Base-by-base conservation (phyloP, 345 rosid genomes). In the Camelina laxa region DNA sequence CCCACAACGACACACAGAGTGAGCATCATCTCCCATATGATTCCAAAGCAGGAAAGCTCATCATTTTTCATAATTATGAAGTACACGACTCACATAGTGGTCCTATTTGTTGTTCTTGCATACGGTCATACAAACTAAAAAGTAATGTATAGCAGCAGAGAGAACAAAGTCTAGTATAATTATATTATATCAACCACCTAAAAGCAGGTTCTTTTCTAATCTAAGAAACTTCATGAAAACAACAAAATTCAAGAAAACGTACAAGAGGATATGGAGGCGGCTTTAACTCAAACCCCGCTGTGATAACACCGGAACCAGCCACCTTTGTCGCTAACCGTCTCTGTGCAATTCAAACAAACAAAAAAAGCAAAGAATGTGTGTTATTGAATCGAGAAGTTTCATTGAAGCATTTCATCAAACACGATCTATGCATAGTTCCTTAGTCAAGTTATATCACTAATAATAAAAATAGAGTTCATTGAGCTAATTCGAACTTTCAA, bases 251-350 rank as follows among this genome's bases (percentile, higher is more conserved):
- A 20, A 48, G 66, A 68, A 69, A 38, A 66, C 74, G 68, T 85
- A 93, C 98, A 86, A 88, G 73, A n/a, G 93, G 75, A 84, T 88
- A 94, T 27, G 97, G 96, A 76, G 96, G 97, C 15, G 92, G 86
- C 82, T 91, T 88, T 30, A 94, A 87, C 74, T 91, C 97, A 65
- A 87, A 80, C 36, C 67, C 84, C 1, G 96, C 89, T 11, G 81
- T 76, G 51, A 89, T 58, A 57, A 56, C 79, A 66, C 68, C 66
- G 1, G 80, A 66, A 68, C 75, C 80, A 74, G 77, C 69, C 24
- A 60, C 65, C 44, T 70, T 83, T 67, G 79, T 81, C 15, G 73
- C 51, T 36, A 76, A 75, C 39, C 62, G 80, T 77, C 88, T 78
- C 93, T 86, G 90, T 61, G 33, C 45, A 65, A 79, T 36, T 10